These are phyloP conservation scores for Tetraselmis striata DNA, from an alignment of 139 green algal genomes.

Conservation along the genomic window DNA sequence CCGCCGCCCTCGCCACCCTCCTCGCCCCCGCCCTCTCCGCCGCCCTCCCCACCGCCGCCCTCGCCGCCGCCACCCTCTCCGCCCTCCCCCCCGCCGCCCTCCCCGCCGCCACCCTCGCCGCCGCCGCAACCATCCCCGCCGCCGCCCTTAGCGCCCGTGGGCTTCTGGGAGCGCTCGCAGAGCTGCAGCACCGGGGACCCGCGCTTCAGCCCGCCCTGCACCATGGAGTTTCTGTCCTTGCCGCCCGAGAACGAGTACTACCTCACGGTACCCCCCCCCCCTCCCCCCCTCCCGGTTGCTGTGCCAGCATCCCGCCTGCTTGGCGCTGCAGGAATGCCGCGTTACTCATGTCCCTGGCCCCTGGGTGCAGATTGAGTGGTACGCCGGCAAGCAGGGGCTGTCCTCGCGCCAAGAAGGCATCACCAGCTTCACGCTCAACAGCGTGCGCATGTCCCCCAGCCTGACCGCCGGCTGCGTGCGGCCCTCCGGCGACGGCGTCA, in stretches of 20 bases:
- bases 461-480: not conserved
- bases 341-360: too few relatives aligned
- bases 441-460: not conserved
- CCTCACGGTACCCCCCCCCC: not conserved
- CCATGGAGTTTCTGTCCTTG: not conserved
- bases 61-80: not conserved
- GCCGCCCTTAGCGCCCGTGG: not conserved
- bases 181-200: not conserved
- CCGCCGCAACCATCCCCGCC: too few relatives aligned
- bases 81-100: not conserved
- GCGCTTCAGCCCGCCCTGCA: not conserved
- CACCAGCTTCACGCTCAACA: not conserved
- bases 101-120: not conserved
- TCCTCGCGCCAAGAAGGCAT: not conserved
- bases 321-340: too few relatives aligned
- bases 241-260: not conserved
- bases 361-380: not conserved
- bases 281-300: too few relatives aligned
- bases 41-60: too few relatives aligned
- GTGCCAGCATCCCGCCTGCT: too few relatives aligned
- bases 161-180: not conserved
- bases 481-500: not conserved
- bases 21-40: not conserved
- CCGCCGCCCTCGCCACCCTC: not conserved
- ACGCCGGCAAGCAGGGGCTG: not conserved